These are phyloP conservation scores for Zopfochytrium polystomum DNA, from an alignment of 371 early-diverging fungal genomes.

Conservation along the genomic window DNA sequence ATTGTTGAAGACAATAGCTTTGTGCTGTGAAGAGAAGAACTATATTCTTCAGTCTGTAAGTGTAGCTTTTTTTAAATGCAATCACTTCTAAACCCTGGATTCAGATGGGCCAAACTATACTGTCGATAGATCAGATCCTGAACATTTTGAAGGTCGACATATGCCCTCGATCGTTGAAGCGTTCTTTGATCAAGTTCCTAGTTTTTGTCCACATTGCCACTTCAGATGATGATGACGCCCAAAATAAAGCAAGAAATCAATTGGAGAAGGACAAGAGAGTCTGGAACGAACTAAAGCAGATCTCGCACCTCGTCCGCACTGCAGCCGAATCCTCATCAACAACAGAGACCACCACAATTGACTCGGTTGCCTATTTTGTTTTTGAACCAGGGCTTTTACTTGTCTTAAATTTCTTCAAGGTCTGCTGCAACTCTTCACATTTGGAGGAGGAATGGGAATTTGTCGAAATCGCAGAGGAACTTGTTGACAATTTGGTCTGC, in stretches of 20 bases:
- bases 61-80: background rate
- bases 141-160: slow-evolving; percentile 4
- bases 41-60: slow-evolving; percentile 53
- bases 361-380: slow-evolving; percentile 7
- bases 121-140: slow-evolving; percentile 8
- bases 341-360: background rate
- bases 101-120: slow-evolving; percentile 28
- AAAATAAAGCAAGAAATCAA: slow-evolving; percentile 5
- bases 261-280: slow-evolving; percentile 9
- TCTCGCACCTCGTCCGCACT: background rate
- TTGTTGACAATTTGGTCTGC: slow-evolving; percentile 8
- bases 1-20: slow-evolving; percentile 38
- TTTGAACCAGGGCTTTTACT: slow-evolving; percentile 16
- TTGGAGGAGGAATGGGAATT: background rate
- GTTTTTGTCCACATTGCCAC: slow-evolving; percentile 15
- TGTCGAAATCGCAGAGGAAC: background rate
- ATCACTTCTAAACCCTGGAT: background rate
- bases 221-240: slow-evolving; percentile 18
- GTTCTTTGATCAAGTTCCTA: slow-evolving; percentile 7
- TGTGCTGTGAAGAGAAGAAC: slow-evolving; percentile 51
- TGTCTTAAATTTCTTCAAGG: slow-evolving; percentile 9
- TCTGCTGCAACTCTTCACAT: background rate
- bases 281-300: slow-evolving; percentile 13
- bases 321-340: background rate
- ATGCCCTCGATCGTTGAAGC: slow-evolving; percentile 6